Evolutionary conservation across 768 basidiomycete species (phyloP), one percentile per base, ranked within the genome.

Genomic region (Boletellus sp.): DNA sequence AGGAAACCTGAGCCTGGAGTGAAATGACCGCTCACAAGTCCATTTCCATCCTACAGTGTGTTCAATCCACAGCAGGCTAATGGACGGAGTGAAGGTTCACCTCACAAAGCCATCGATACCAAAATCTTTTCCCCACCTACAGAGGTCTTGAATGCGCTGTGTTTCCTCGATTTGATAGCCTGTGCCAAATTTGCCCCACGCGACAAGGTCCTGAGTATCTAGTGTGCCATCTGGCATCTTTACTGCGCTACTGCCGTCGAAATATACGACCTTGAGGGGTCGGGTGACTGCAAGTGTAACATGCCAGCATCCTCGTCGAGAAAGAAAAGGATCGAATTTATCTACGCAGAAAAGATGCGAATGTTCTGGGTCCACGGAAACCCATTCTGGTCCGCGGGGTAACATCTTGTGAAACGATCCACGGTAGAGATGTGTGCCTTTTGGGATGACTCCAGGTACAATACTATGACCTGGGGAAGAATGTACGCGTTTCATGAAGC

Each of bases 171-270:
- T 9, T 31, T 11, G 11, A 12, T 35, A 1, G 17, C 17, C 34
- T 23, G 44, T 1, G 16, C 16, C 9, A 3, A 17, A 24, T 26
- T 45, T 15, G 3, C 44, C 44, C 44, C 75, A 80, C n/a, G 55
- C 47, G 6, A 79, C 15, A 13, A 79, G 59, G 48, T 79, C 78
- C 48, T 80, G 79, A 11, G 64, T 70, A 45, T 79, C 75, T 67
- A 79, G 52, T 6, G 73, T 47, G 0, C 78, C 78, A 61, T 50
- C 76, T 77, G 1, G 69, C 6, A 43, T 10, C 3, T 35, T 44
- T 2, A 15, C 73, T 0, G 73, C 78, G 45, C 78, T 77, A 36
- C 65, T 76, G 0, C 78, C 78, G 43, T 81, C 79, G 33, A 80
- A 80, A 51, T 80, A 79, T 9, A 80, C 45, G 2, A 80, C 59